A percentile compares a stretch with the other conserved stretches of the same genome.
Evolutionary conservation across 108 stramenopile species (phyloP).

Genomic region (Schizochytrium sp.): DNA sequence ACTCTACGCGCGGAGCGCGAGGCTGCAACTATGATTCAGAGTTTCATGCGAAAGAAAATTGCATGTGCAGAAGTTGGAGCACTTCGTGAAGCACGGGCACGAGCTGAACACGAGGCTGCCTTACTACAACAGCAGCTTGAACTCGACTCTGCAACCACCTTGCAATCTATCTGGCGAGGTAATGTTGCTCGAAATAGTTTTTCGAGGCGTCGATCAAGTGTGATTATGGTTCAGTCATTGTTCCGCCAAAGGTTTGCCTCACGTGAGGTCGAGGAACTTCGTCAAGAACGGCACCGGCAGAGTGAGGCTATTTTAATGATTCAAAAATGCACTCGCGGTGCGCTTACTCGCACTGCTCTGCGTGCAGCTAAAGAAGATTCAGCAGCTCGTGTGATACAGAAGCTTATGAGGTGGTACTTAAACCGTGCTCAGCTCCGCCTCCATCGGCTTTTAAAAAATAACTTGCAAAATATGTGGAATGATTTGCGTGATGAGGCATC

Average conservation of each 20-base stretch:
- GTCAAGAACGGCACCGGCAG: background rate
- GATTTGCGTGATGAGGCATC: background rate
- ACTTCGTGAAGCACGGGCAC: background rate
- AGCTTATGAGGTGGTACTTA: slow-evolving; percentile 32
- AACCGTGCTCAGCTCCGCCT: slow-evolving; percentile 11
- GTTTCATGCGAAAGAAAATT: background rate
- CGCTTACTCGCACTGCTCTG: background rate
- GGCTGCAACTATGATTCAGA: background rate
- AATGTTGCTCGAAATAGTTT: background rate
- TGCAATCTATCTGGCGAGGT: background rate
- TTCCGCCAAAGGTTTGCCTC: background rate
- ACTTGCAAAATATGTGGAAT: background rate
- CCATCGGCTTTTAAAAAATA: background rate
- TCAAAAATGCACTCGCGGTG: background rate
- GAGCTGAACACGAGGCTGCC: background rate
- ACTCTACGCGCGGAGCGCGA: background rate
- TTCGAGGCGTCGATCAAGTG: background rate
- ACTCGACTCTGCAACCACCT: background rate
- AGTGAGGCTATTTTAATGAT: background rate
- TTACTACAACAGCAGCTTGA: background rate
- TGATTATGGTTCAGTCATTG: background rate
- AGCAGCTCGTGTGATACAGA: background rate
- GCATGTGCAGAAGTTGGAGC: background rate
- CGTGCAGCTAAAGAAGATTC: background rate
- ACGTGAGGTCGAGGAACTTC: background rate